A percentile compares a stretch with the other conserved stretches of the same genome.
Evolutionary conservation across 306 rosid species (phyloP).

Genomic region (Lathyrus oleraceus): DNA sequence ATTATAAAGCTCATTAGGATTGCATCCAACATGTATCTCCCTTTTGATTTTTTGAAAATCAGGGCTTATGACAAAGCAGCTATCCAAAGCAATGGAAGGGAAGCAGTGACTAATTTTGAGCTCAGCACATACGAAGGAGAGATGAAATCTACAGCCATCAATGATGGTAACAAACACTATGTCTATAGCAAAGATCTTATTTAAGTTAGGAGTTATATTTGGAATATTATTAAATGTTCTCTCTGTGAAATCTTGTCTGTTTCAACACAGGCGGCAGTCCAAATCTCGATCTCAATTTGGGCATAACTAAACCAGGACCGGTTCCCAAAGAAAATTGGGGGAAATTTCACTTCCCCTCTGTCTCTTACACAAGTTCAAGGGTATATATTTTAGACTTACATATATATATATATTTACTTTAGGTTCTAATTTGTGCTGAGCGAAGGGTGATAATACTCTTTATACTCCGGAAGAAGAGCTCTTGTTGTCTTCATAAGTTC

Average conservation of each 20-base stretch:
- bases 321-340: constrained; percentile 50
- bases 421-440: constrained; percentile 4
- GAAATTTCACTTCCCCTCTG: constrained; percentile 47
- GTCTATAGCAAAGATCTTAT: not conserved
- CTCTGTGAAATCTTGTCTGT: constrained; percentile 21
- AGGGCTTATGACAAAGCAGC: constrained; percentile 99
- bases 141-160: constrained; percentile 50
- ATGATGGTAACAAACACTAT: constrained; percentile 51
- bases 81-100: constrained; percentile 90
- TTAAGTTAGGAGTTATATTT: constrained; percentile 8
- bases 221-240: not conserved
- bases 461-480: not conserved
- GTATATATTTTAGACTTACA: constrained; percentile 44
- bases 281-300: constrained; percentile 90
- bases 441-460: not conserved
- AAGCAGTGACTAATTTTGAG: constrained; percentile 96
- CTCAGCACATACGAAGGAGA: constrained; percentile 77
- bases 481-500: not conserved
- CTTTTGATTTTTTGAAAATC: constrained; percentile 75
- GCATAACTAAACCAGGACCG: constrained; percentile 64
- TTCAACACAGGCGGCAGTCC: constrained; percentile 54
- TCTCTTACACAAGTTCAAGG: constrained; percentile 52
- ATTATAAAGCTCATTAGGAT: constrained; percentile 66
- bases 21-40: constrained; percentile 71
- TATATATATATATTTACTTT: not conserved